These are phyloP conservation scores for Scytalidium lignicola DNA, from an alignment of 2,329 filamentous ascomycete genomes.

Conservation along the genomic window DNA sequence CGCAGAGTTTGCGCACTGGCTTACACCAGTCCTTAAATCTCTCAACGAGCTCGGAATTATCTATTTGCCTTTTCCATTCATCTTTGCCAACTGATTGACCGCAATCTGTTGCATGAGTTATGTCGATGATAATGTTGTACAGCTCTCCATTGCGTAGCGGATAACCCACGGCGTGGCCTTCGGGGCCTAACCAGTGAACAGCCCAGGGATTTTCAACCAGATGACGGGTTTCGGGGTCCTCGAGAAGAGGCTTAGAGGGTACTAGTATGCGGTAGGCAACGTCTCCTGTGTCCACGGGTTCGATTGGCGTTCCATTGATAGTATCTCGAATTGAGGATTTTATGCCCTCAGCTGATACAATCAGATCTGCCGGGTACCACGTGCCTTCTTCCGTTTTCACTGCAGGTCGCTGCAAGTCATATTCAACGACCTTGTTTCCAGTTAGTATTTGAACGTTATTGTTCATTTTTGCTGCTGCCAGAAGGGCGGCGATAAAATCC, in stretches of 20 bases:
- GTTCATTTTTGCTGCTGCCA: not conserved
- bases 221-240: conserved; percentile 21
- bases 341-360: conserved; percentile 50
- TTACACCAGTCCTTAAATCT: conserved; percentile 1
- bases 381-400: not conserved
- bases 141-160: conserved; percentile 26
- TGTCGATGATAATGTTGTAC: conserved; percentile 31
- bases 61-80: not conserved
- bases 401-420: not conserved
- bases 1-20: not conserved
- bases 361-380: conserved; percentile 31
- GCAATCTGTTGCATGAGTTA: conserved; percentile 9
- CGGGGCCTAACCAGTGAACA: conserved; percentile 30
- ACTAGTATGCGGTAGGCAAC: conserved; percentile 32
- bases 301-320: conserved; percentile 26
- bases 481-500: not conserved
- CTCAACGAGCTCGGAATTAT: not conserved
- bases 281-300: conserved; percentile 27
- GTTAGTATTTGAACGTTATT: not conserved
- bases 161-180: conserved; percentile 30
- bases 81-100: conserved; percentile 4
- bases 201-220: conserved; percentile 25
- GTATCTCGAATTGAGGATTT: conserved; percentile 41
- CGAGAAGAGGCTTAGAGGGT: conserved; percentile 28
- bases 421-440: not conserved